Percentiles rank a stretch among this genome's conserved stretches.
phyloP scores from a whole-genome alignment of 2,329 filamentous ascomycete genomes.

The Plenodomus biglobosus region DNA sequence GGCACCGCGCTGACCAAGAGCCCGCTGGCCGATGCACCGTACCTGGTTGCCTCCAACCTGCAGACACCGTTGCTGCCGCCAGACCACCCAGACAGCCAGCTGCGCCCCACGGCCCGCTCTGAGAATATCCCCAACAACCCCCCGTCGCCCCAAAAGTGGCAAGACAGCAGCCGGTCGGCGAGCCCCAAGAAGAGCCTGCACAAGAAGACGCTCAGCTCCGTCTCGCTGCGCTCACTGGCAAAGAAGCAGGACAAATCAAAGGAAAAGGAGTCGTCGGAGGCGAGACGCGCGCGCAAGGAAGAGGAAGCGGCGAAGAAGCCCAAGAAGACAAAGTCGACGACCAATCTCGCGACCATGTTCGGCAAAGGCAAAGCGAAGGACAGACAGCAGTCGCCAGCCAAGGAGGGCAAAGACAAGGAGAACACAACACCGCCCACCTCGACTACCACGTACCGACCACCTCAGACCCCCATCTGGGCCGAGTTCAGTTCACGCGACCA shows the following conservation, averaged over 20 bases:
- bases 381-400: slow-evolving; percentile 51
- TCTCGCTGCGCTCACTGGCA: slow-evolving; percentile 56
- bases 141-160: slow-evolving; percentile 42
- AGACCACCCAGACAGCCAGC: slow-evolving; percentile 51
- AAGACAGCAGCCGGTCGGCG: slow-evolving; percentile 36
- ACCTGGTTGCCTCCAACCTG: slow-evolving; percentile 28
- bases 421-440: slow-evolving; percentile 67
- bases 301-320: slow-evolving; percentile 44
- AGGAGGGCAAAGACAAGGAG: slow-evolving; percentile 70
- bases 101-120: slow-evolving; percentile 29
- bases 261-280: slow-evolving; percentile 38
- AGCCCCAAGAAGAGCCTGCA: slow-evolving; percentile 46
- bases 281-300: slow-evolving; percentile 28
- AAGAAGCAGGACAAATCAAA: slow-evolving; percentile 45
- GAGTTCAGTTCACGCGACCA: slow-evolving; percentile 62
- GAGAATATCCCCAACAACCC: slow-evolving; percentile 44
- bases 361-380: slow-evolving; percentile 70
- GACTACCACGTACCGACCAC: slow-evolving; percentile 44
- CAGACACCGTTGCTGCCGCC: slow-evolving; percentile 51
- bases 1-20: slow-evolving; percentile 34
- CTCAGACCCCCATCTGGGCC: slow-evolving; percentile 74
- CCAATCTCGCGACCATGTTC: slow-evolving; percentile 77
- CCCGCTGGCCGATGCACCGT: slow-evolving; percentile 21
- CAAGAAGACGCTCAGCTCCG: slow-evolving; percentile 58
- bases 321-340: slow-evolving; percentile 78